Evolutionary conservation across 164 flowering plant genomes (phyloP), one percentile per base, ranked within the genome.

Genomic region (Liriodendron chinense): DNA sequence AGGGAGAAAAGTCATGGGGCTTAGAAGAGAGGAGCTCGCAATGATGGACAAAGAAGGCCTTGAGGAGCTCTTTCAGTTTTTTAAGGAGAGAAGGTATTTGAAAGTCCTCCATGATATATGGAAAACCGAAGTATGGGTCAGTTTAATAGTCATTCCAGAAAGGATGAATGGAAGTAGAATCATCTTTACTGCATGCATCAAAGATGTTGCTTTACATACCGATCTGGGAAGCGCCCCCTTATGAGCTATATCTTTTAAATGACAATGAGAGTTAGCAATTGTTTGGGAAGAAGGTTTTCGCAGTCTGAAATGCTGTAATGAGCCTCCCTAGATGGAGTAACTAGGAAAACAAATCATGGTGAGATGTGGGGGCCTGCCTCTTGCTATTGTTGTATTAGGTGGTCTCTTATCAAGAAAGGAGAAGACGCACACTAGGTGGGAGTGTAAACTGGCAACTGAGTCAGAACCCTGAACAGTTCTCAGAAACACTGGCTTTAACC

Each of bases 331-430:
- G 4, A 13, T 65, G 69, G 43, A 2, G 20, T 6, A 65, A 4
- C 1, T 65, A 7, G 69, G 47, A 7, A 7, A 1, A 23, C 14
- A 23, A 3, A 65, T 65, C 22, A 43, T 65, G 14, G 16, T 13
- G 10, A 65, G 7, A 71, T 71, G 61, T 25, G 7, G 47, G 56
- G 47, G 74, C 3, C 21, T 72, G 0, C 65, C 65, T 4, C 21
- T 72, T 6, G 64, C 65, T 4, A 14, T 72, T 72, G 74, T 72
- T 8, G 68, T 73, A 13, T 43, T 73, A 62, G 75, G 57, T 5
- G 75, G 75, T n/a, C 69, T 73, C 26, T 43, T 73, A 22, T 73
- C 75, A 14, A n/a, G 7, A 28, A 63, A 73, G 63, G 22, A 9
- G 23, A 10, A 12, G 16, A 9, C 5, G 2, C 26, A 2, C 3